These are phyloP conservation scores for Yueomyces sp. DNA, from an alignment of 805 yeast genomes.

Conservation along the genomic window DNA sequence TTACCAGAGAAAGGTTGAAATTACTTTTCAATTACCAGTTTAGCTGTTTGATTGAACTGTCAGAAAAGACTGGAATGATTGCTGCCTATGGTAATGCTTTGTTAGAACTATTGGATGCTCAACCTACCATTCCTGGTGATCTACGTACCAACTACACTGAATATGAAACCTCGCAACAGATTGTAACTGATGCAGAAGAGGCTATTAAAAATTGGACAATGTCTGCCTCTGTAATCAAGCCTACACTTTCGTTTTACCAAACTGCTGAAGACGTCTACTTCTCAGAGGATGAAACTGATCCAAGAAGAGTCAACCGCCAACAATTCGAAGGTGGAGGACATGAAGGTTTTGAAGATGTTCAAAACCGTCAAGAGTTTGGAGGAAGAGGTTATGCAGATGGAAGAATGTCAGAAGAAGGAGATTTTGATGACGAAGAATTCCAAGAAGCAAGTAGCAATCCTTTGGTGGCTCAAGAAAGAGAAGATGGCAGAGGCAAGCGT, in stretches of 20 bases:
- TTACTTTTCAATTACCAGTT: constrained; percentile 95
- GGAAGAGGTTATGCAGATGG: background rate
- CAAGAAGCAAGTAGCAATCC: constrained; percentile 4
- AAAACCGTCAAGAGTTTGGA: background rate
- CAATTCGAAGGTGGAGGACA: background rate
- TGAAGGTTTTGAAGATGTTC: constrained; percentile 2
- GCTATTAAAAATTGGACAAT: constrained; percentile 94
- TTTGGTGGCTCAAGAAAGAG: constrained; percentile 1
- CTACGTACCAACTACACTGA: constrained; percentile 97
- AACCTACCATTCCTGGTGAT: constrained; percentile 98
- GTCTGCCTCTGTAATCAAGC: constrained; percentile 89
- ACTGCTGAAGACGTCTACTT: constrained; percentile 48
- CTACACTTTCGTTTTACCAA: constrained; percentile 79
- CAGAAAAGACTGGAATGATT: constrained; percentile 92
- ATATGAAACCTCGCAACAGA: constrained; percentile 94
- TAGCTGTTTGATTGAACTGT: constrained; percentile 85
- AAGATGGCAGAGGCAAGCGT: constrained; percentile 1
- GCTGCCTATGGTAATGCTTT: constrained; percentile 98
- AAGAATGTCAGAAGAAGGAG: constrained; percentile 22
- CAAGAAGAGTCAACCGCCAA: constrained; percentile 25
- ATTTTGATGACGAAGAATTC: constrained; percentile 9
- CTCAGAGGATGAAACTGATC: constrained; percentile 29
- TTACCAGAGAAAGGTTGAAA: constrained; percentile 95
- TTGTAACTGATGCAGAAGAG: constrained; percentile 91
- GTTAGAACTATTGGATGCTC: constrained; percentile 87